Evolutionary conservation across 768 basidiomycete species (phyloP), one percentile per base, ranked within the genome.

Genomic region (Grammothele lineata): DNA sequence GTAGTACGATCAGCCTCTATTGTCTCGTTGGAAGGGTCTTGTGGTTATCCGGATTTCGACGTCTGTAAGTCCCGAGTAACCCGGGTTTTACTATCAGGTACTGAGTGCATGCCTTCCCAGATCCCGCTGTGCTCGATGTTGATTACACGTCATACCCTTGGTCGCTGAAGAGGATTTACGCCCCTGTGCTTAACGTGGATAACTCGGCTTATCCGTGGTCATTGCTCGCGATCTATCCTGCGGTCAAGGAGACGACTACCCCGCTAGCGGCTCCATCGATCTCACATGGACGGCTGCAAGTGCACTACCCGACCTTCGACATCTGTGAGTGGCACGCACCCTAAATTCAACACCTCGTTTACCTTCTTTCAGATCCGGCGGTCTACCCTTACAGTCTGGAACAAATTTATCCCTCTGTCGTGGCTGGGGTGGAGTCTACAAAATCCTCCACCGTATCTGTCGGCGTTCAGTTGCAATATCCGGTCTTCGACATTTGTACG

Each of bases 261-360:
- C 4, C 37, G 25, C 14, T 45, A 7, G 22, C 33, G 7, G 40
- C 51, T 38, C n/a, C n/a, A n/a, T n/a, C n/a, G n/a, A n/a, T n/a
- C n/a, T n/a, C 6, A 8, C 18, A 17, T 36, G 6, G 15, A 36
- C 44, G 41, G 23, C 43, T 53, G 17, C 39, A 45, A 24, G 37
- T 39, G 23, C 27, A 35, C 3, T 68, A 67, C 46, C 67, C 67
- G 9, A 22, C 36, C 5, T 54, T 63, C 40, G 45, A 58, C n/a
- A 48, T 57, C 6, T 62, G 45, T 62, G 42, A 43, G 62, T 57
- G 4, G 10, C 19, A 1, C 17, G 6, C 14, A 1, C 17, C 19
- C 8, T 15, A 2, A 9, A 5, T 15, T 6, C 7, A 15, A 17
- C 12, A 14, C 27, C 12, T 10, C 12, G 23, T 32, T 41, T n/a